A percentile compares a stretch with the other conserved stretches of the same genome.
Conservation (phyloP, 1,284 basidiomycete genomes). For the Rhodotorula sp. region DNA sequence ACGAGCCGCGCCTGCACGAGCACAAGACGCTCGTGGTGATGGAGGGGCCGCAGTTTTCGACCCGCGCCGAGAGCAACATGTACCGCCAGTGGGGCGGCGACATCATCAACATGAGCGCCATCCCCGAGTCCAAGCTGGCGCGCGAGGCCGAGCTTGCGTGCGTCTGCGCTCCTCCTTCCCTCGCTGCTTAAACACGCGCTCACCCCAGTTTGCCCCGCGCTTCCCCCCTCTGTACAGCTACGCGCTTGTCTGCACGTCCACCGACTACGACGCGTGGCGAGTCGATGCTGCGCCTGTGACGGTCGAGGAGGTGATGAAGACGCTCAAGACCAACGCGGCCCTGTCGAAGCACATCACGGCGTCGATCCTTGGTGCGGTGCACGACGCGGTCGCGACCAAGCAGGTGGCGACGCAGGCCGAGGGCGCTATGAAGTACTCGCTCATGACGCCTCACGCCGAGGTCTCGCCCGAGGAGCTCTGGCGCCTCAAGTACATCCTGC, state of each 20-base stretch:
- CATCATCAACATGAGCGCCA: slow-evolving; percentile 82
- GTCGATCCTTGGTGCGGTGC: slow-evolving; percentile 35
- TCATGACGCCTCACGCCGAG: slow-evolving; percentile 43
- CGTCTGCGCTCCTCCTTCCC: slow-evolving; percentile 42
- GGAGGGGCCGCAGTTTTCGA: slow-evolving; percentile 83
- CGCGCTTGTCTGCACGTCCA: slow-evolving; percentile 80
- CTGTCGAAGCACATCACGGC: slow-evolving; percentile 53
- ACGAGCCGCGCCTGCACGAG: slow-evolving; percentile 62
- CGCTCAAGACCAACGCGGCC: slow-evolving; percentile 76
- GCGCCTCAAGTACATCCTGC: slow-evolving; percentile 37
- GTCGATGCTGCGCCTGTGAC: slow-evolving; percentile 72
- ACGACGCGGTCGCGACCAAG: slow-evolving; percentile 57
- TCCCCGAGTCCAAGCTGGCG: slow-evolving; percentile 95
- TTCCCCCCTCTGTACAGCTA: slow-evolving; percentile 70
- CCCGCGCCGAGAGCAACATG: slow-evolving; percentile 92
- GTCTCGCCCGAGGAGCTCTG: slow-evolving; percentile 34
- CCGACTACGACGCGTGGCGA: slow-evolving; percentile 59
- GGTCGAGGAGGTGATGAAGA: slow-evolving; percentile 51
- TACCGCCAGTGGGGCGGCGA: slow-evolving; percentile 91
- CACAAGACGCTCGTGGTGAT: slow-evolving; percentile 90
- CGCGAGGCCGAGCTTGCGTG: slow-evolving; percentile 91
- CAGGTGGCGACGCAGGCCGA: slow-evolving; percentile 65
- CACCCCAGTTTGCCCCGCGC: not conserved
- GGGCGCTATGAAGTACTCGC: slow-evolving; percentile 75
- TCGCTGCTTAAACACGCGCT: not conserved